phyloP scores from a whole-genome alignment of 1,139 yeast species.

The Pichia sp. region DNA sequence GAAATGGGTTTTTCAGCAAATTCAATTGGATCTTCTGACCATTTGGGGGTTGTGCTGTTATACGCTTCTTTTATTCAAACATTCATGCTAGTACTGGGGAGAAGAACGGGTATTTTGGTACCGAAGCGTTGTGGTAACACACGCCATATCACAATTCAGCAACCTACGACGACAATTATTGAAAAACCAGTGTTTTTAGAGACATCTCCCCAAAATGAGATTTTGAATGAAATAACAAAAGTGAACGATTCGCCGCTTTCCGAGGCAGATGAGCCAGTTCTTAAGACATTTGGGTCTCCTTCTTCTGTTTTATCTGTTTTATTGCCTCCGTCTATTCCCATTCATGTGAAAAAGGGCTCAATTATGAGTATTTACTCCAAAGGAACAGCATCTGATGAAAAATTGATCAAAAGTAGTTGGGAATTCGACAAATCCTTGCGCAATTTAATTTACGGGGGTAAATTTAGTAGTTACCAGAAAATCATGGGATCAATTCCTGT shows the following conservation, averaged over 20 bases:
- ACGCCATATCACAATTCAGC: conserved; percentile 21
- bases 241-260: too few relatives aligned
- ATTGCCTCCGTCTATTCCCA: conserved; percentile 52
- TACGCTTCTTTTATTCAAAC: too few relatives aligned
- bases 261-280: conserved; percentile 14
- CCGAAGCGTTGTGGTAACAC: too few relatives aligned
- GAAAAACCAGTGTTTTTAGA: neutral
- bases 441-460: conserved; percentile 35
- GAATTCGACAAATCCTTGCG: conserved; percentile 31
- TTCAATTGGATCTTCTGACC: too few relatives aligned
- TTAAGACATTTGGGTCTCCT: conserved; percentile 37
- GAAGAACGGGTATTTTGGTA: too few relatives aligned
- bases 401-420: conserved; percentile 16
- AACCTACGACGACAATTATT: conserved; percentile 14
- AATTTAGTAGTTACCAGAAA: conserved; percentile 31
- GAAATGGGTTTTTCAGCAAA: too few relatives aligned
- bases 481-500: conserved; percentile 42
- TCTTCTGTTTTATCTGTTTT: conserved; percentile 36
- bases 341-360: conserved; percentile 39
- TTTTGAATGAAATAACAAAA: too few relatives aligned
- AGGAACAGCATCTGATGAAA: neutral
- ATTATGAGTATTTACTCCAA: conserved; percentile 33
- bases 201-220: too few relatives aligned
- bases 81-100: too few relatives aligned
- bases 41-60: too few relatives aligned